Evolutionary conservation across 2,329 filamentous ascomycete genomes (phyloP), one percentile per base, ranked within the genome.

Genomic region (Sporothrix pallida): DNA sequence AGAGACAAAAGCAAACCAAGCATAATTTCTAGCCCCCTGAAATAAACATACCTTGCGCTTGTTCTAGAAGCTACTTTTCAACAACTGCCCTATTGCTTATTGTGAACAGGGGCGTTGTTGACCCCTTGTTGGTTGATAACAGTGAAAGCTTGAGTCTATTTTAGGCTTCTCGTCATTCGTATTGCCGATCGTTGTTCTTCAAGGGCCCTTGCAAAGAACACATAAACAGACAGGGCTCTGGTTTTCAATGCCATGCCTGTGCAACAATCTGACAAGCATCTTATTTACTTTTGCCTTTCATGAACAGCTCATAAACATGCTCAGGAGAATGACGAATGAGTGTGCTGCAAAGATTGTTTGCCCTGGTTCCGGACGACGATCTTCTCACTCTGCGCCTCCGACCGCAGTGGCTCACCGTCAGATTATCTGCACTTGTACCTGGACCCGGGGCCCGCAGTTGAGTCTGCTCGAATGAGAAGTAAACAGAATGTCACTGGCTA

Each of bases 341-440:
- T 46, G 44, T 23, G 8, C 60, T 44, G 3, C 60, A 20, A 65
- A 46, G 37, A 65, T 37, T 17, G n/a, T 42, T 46, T 37, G 31
- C 37, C 37, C 10, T 12, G 42, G 62, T 10, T 46, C 17, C 20
- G 13, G 20, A 54, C 20, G 65, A 15, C 65, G 48, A 37, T 69
- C 48, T 42, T 69, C 46, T 69, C 65, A 65, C 60, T 17, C 37
- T 63, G 37, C 17, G 26, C 12, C 26, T 26, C 56, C 31, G 56
- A 37, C 60, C 60, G 37, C 42, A 65, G 60, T 42, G 42, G n/a
- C 37, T 46, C 60, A 46, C 60, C 60, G 60, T 65, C 60, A 65
- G 60, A 63, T 23, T 23, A 37, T 37, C 31, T 37, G 31, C 31
- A 37, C 31, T 42, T 63, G 60, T 63, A n/a, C 17, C 37, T 46